Conservation (phyloP, 2,329 filamentous ascomycete genomes). For the Juglanconis juglandina region DNA sequence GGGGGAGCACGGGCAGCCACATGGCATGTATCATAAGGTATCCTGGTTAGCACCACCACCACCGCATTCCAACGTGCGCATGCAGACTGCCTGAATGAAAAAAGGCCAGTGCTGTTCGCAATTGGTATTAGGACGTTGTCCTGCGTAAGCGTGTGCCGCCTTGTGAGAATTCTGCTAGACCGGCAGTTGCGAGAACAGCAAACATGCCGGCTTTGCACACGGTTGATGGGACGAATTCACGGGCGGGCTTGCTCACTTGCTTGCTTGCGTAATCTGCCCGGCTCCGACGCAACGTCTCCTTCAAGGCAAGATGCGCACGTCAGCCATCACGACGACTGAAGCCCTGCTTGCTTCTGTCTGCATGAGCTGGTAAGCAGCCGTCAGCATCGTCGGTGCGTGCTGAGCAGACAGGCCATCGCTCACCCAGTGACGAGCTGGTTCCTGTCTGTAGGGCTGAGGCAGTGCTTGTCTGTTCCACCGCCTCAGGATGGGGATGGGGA, state of each 20-base stretch:
- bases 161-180: neutral
- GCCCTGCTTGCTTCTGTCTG: neutral
- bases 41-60: neutral
- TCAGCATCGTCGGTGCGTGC: neutral
- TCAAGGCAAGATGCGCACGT: neutral
- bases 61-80: neutral
- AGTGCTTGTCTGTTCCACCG: conserved; percentile 8
- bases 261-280: neutral
- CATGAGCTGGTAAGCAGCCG: neutral
- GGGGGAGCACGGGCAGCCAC: neutral
- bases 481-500: neutral
- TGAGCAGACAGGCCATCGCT: neutral
- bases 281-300: neutral
- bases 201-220: neutral
- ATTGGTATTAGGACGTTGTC: no score
- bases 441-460: conserved; percentile 18
- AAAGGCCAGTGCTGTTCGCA: no score
- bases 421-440: neutral
- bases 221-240: neutral
- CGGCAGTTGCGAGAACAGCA: neutral
- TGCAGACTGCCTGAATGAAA: no score
- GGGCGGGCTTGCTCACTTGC: no score
- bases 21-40: neutral
- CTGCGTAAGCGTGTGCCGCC: no score
- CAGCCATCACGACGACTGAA: neutral